These are phyloP conservation scores for Berkeleyomyces rouxiae DNA, from an alignment of 2,329 filamentous ascomycete species.

Conservation along the genomic window DNA sequence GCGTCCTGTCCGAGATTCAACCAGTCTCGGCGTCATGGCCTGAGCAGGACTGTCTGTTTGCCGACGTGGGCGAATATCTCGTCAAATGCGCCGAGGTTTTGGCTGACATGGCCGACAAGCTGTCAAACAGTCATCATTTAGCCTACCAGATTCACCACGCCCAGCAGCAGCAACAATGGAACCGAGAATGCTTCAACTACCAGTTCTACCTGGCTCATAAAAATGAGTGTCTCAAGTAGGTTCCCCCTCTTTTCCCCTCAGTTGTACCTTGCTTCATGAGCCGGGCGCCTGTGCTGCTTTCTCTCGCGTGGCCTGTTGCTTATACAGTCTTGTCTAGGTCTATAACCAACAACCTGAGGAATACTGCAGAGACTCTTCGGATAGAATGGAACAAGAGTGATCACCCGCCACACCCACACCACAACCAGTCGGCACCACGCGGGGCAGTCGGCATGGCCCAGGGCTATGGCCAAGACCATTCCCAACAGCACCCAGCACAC, in stretches of 20 bases:
- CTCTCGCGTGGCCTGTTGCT: not conserved
- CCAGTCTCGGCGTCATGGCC: constrained; percentile 7
- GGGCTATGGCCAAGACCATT: constrained; percentile 1
- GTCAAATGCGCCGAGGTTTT: constrained; percentile 11
- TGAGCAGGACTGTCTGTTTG: constrained; percentile 6
- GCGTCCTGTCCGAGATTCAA: constrained; percentile 5
- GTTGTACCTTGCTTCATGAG: not conserved
- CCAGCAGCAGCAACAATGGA: constrained; percentile 10
- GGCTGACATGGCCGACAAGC: constrained; percentile 7
- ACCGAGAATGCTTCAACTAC: constrained; percentile 5
- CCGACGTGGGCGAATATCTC: constrained; percentile 12
- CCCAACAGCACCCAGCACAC: not conserved
- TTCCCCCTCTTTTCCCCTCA: not conserved
- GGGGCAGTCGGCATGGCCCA: not conserved
- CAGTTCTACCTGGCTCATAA: constrained; percentile 10
- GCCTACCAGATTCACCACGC: constrained; percentile 8
- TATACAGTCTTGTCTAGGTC: not conserved
- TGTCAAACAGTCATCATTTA: constrained; percentile 7
- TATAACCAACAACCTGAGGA: constrained; percentile 2
- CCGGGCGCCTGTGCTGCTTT: not conserved
- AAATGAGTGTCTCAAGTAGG: constrained; percentile 11
- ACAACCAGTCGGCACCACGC: not conserved
- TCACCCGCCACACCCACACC: constrained; percentile 6
- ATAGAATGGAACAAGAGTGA: constrained; percentile 11
- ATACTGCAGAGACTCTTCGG: constrained; percentile 6